Base-by-base conservation (phyloP, 1,284 basidiomycete species). In the Malassezia caprae region DNA sequence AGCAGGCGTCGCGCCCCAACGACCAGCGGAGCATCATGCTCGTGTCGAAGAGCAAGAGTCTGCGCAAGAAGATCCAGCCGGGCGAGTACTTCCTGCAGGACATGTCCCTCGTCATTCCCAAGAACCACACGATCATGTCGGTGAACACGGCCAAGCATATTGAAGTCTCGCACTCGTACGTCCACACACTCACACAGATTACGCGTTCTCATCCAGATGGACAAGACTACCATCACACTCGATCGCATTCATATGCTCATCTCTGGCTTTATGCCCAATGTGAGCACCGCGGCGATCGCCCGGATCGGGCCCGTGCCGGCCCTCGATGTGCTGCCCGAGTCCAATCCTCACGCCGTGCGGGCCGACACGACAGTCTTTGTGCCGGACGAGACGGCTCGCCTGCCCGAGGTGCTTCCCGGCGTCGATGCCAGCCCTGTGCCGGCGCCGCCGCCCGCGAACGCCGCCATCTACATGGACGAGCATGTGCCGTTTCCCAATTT, bases 81-180 rank as follows among this genome's bases (percentile, higher is more conserved):
- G 69, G 68, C 51, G 71, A 73, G 52, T 58, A 43, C 19, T 58
- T 69, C 46, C 63, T 64, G 49, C 71, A 62, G 42, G 70, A 72
- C 45, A 60, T 73, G 40, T 28, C 58, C 15, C 54, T 59, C 40
- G 42, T 56, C 31, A 62, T 73, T 17, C 70, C 72, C 7, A 67
- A 67, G 44, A 58, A 55, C n/a, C 67, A 68, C 47, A 59, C 56
- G 34, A 62, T 73, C 49, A 71, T 71, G 69, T 61, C 61, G 21
- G 62, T 72, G 37, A 53, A 61, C 41, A 72, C 72, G 5, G 72
- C 69, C 21, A 72, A 73, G 51, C 72, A 73, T 47, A 66, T 73
- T 52, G 72, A 72, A 40, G 63, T 73, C 21, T 58, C 64, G 8
- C 71, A 72, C 40, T 30, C 40, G 32, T 43, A 43, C 41, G 41